These are phyloP conservation scores for Bipolaris oryzae DNA, from an alignment of 2,329 filamentous ascomycete genomes.

Conservation along the genomic window DNA sequence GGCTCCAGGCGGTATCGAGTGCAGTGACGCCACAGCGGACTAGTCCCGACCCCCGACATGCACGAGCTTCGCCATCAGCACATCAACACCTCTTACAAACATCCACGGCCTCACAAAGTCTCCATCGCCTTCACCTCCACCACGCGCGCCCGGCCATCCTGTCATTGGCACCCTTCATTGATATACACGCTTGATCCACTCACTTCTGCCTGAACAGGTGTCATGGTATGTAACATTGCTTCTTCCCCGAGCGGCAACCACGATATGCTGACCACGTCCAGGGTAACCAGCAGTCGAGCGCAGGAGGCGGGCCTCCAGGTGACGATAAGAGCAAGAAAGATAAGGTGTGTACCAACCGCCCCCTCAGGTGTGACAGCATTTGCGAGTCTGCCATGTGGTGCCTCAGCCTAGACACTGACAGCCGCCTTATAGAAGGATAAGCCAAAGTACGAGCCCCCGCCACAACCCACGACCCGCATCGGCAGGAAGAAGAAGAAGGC, in stretches of 20 bases:
- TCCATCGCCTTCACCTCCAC: conserved; percentile 23
- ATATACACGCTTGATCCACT: background rate
- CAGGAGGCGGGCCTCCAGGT: conserved; percentile 71
- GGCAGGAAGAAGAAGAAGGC: conserved; percentile 98
- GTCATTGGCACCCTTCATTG: background rate
- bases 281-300: conserved; percentile 87
- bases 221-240: conserved; percentile 41
- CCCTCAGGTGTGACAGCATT: background rate
- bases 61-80: conserved; percentile 32
- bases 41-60: conserved; percentile 20
- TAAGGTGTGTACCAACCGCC: conserved; percentile 47
- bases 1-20: conserved; percentile 21
- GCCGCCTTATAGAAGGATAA: conserved; percentile 77
- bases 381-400: conserved; percentile 5
- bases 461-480: conserved; percentile 93
- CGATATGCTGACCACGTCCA: conserved; percentile 53
- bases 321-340: conserved; percentile 94
- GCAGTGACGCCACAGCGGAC: conserved; percentile 32
- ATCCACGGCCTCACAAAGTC: conserved; percentile 24
- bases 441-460: conserved; percentile 99
- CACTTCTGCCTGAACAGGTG: conserved; percentile 25
- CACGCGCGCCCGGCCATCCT: conserved; percentile 1
- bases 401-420: conserved; percentile 11
- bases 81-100: conserved; percentile 43
- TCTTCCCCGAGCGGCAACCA: conserved; percentile 19